Percentiles rank a stretch among this genome's conserved stretches.
Conservation (phyloP, 805 yeast genomes). For the Candida silvicultrix region DNA sequence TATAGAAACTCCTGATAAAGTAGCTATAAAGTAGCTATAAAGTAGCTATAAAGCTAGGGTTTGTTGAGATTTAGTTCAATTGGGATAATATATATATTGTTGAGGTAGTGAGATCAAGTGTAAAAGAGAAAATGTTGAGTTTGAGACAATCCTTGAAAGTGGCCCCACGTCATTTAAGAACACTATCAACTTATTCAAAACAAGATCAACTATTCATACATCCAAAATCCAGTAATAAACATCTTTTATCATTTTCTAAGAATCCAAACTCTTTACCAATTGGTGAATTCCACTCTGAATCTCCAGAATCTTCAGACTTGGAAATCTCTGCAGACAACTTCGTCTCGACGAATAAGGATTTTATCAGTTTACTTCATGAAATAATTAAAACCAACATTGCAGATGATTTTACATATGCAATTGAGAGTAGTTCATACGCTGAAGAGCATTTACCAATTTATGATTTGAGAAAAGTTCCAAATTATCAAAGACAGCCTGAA, state of each 20-base stretch:
- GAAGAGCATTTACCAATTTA: conserved; percentile 60
- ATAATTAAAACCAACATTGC: conserved; percentile 19
- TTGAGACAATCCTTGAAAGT: neutral
- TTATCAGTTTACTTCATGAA: conserved; percentile 5
- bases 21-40: no score
- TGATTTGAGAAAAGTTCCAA: conserved; percentile 61
- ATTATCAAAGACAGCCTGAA: conserved; percentile 61
- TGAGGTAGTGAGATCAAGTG: no score
- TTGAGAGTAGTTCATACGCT: conserved; percentile 51
- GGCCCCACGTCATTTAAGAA: neutral
- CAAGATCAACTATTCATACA: conserved; percentile 13
- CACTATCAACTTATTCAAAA: neutral
- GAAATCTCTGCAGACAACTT: conserved; percentile 5
- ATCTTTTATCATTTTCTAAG: conserved; percentile 10
- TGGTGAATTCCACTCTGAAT: conserved; percentile 1
- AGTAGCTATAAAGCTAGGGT: no score
- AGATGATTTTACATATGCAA: conserved; percentile 45
- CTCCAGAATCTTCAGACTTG: neutral
- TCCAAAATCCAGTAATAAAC: neutral
- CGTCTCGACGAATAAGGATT: conserved; percentile 4
- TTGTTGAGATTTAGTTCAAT: no score
- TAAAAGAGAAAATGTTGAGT: no score
- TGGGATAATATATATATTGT: no score
- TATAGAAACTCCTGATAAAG: neutral
- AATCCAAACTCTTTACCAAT: conserved; percentile 5